Percentiles rank a stretch among this genome's conserved stretches.
Evolutionary conservation across 202 grass and related monocot species (phyloP).

Genomic region (Panicum hallii): DNA sequence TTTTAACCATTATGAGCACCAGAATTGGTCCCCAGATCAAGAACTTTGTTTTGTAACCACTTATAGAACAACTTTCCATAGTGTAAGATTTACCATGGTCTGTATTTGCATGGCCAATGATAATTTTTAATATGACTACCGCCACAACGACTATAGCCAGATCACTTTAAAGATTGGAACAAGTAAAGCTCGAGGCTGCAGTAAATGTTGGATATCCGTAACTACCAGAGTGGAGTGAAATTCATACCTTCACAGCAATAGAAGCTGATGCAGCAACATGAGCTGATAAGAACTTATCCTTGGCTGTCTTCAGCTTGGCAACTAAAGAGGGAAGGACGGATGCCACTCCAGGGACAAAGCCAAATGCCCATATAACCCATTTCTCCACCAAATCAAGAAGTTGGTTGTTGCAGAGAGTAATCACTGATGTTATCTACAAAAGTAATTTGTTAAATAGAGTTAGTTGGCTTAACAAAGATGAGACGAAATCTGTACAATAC

Average conservation of each 20-base stretch:
- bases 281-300: constrained; percentile 80
- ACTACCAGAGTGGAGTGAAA: constrained; percentile 5
- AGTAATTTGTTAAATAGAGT: constrained; percentile 43
- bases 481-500: constrained; percentile 2
- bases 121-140: constrained; percentile 7
- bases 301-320: constrained; percentile 68
- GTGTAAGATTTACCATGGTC: constrained; percentile 12
- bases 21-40: constrained; percentile 1
- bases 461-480: constrained; percentile 29
- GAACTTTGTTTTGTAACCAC: not conserved
- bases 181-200: not conserved
- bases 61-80: not conserved
- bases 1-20: not conserved
- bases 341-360: constrained; percentile 66
- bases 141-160: not conserved
- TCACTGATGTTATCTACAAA: constrained; percentile 80
- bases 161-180: constrained; percentile 13
- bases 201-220: not conserved
- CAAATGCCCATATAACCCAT: constrained; percentile 78
- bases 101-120: constrained; percentile 19
- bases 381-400: constrained; percentile 90
- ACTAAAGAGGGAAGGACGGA: constrained; percentile 69
- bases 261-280: constrained; percentile 57
- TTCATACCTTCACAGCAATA: constrained; percentile 55
- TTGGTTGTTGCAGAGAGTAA: constrained; percentile 93